Evolutionary conservation across 768 basidiomycete genomes (phyloP), one percentile per base, ranked within the genome.

Genomic region (Gyrodon lividus): DNA sequence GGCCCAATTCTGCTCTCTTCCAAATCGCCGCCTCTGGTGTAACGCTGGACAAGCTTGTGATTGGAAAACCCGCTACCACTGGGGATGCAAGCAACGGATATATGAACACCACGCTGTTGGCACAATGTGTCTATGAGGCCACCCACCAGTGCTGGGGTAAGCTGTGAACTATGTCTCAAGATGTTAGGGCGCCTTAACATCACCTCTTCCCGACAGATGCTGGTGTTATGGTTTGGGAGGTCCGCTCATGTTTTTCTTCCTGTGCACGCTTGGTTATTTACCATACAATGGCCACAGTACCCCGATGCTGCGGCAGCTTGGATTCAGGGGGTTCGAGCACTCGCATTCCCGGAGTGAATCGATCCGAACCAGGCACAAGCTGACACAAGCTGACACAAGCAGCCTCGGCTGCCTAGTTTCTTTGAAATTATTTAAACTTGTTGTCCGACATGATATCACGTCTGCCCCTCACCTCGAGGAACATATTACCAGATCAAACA

Each of bases 51-150:
- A 89, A 89, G 69, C 73, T 89, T 51, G 84, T 89, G 47, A 87
- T 90, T 57, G 87, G 88, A 4, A 90, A 90, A 67, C 87, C 87
- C 7, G 81, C 79, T 4, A 51, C 74, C 0, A 57, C 57, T 1
- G 54, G 66, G 9, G 79, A 81, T 35, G 82, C 84, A 2, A 75
- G 56, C 52, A 84, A 79, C 50, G 82, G 75, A 13, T 79, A 73
- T 51, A 86, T 90, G 70, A 70, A 70, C 34, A 72, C 84, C 2
- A 64, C 74, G 4, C 77, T 77, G 2, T 72, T 91, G 14, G 78
- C 81, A 1, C 67, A 66, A 14, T 91, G 88, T 66, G 68, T 88
- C 20, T 58, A 71, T 13, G 74, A 82, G 64, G 89, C 86, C 4
- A 26, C 5, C 10, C 33, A 43, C 5, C 43, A 43, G 16, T 7